Percentiles rank a stretch among this genome's conserved stretches.
Conservation (phyloP, 345 rosid species). For the Ceriops decandra region DNA sequence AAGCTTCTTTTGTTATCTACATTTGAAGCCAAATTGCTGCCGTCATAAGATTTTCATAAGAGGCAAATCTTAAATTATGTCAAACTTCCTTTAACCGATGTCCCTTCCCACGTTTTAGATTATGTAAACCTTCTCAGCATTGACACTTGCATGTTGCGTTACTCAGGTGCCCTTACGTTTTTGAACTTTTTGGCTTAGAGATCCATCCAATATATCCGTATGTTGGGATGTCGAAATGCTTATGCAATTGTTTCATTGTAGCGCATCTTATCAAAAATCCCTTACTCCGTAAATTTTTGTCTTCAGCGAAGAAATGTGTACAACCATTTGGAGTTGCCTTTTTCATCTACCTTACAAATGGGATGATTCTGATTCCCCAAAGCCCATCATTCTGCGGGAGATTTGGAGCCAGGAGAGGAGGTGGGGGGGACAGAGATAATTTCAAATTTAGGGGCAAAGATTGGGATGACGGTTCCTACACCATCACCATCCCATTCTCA, state of each 20-base stretch:
- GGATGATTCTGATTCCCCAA: too few relatives aligned
- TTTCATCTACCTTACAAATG: too few relatives aligned
- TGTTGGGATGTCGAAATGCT: not conserved
- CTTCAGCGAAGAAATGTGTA: too few relatives aligned
- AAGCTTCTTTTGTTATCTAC: too few relatives aligned
- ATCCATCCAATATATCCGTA: not conserved
- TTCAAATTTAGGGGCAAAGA: too few relatives aligned
- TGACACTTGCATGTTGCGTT: not conserved
- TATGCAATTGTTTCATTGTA: not conserved
- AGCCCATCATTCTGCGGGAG: too few relatives aligned
- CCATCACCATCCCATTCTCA: too few relatives aligned
- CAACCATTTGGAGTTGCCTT: too few relatives aligned
- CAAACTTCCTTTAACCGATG: not conserved
- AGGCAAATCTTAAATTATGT: constrained; percentile 65
- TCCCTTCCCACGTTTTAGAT: not conserved
- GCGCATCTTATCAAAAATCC: not conserved
- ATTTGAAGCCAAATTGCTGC: too few relatives aligned
- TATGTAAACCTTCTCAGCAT: not conserved
- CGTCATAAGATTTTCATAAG: constrained; percentile 17
- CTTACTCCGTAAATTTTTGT: not conserved
- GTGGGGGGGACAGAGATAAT: too few relatives aligned
- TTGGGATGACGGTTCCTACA: too few relatives aligned
- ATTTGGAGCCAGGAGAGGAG: too few relatives aligned
- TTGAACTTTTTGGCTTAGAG: not conserved
- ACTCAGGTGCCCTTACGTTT: not conserved